Evolutionary conservation across 2,329 filamentous ascomycete genomes (phyloP).

Genomic region (Parasarocladium wereldwijsianum): DNA sequence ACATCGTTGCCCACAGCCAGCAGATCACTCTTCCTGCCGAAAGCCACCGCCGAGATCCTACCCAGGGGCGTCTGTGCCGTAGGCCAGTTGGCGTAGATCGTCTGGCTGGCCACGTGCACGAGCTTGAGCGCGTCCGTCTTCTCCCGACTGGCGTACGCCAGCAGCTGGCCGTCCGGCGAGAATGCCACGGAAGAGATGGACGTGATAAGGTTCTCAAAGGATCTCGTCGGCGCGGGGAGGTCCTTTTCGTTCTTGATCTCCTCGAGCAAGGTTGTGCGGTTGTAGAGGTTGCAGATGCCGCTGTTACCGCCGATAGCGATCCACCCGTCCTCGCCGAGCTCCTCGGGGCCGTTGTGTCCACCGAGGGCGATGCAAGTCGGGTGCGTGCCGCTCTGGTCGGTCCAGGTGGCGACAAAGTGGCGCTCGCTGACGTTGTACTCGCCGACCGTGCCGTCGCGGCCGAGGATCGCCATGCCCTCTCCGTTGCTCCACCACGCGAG

Average conservation of each 20-base stretch:
- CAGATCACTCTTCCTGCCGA: constrained; percentile 49
- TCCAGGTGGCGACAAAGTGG: constrained; percentile 68
- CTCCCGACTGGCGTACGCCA: constrained; percentile 74
- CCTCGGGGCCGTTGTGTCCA: constrained; percentile 43
- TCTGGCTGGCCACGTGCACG: constrained; percentile 82
- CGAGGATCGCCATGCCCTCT: constrained; percentile 65
- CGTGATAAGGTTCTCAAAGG: constrained; percentile 77
- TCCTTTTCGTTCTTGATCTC: constrained; percentile 43
- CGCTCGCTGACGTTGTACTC: constrained; percentile 65
- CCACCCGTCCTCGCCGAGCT: constrained; percentile 72
- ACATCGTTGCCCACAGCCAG: constrained; percentile 79
- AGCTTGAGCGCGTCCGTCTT: constrained; percentile 80
- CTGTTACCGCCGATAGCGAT: constrained; percentile 74
- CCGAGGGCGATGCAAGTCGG: constrained; percentile 74
- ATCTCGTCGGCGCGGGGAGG: constrained; percentile 60
- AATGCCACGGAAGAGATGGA: constrained; percentile 68
- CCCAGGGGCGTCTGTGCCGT: constrained; percentile 81
- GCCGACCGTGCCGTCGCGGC: constrained; percentile 76
- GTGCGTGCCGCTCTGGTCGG: constrained; percentile 77
- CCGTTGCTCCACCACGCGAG: constrained; percentile 88
- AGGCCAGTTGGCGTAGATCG: constrained; percentile 94
- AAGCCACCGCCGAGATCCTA: constrained; percentile 61
- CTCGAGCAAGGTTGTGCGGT: constrained; percentile 51
- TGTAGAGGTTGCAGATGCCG: constrained; percentile 89
- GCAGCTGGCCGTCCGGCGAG: constrained; percentile 75